Evolutionary conservation across 257 asterid species (phyloP), one percentile per base, ranked within the genome.

Genomic region (Schizonepeta tenuifolia): DNA sequence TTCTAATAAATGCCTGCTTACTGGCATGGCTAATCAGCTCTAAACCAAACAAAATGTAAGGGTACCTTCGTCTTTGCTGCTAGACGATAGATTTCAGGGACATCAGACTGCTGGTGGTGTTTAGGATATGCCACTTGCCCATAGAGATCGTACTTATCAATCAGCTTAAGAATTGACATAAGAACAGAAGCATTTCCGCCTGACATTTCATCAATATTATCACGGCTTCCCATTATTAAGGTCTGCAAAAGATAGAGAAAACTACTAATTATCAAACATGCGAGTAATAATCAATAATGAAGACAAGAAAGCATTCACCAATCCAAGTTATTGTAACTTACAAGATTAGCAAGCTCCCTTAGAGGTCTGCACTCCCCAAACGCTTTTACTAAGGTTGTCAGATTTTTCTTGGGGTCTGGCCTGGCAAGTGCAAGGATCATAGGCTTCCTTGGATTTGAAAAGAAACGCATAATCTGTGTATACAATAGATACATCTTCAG

Each of bases 401-500:
- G 88, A 78, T 94, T 94, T 81, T 94, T 94, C 83, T 94, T 94
- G 36, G 99, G 99, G 86, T 94, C 99, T 43, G 99, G 99, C 79
- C 99, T 91, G 73, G 99, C 99, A 79, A 94, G 96, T 57, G 99
- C 99, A 70, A 94, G 95, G 79, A 94, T 94, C 99, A 94, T 94
- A 60, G 99, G 99, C 89, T 94, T 94, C 83, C 97, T 88, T 56
- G 97, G 97, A 82, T 94, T 94, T 59, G 96, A 82, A 75, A 94
- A 94, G 87, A 88, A 94, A 35, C 97, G 97, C 99, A 91, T 94
- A 78, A 94, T 88, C 99, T 94, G 96, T 70, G 50, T 36, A 69
- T 33, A 74, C 40, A 44, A 22, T 41, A 60, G 50, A 71, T 46
- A 54, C 36, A 33, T 60, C 54, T 15, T 14, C 38, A 35, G 13